Evolutionary conservation across 257 asterid species (phyloP).

Genomic region (Parsonsia alboflavescens): DNA sequence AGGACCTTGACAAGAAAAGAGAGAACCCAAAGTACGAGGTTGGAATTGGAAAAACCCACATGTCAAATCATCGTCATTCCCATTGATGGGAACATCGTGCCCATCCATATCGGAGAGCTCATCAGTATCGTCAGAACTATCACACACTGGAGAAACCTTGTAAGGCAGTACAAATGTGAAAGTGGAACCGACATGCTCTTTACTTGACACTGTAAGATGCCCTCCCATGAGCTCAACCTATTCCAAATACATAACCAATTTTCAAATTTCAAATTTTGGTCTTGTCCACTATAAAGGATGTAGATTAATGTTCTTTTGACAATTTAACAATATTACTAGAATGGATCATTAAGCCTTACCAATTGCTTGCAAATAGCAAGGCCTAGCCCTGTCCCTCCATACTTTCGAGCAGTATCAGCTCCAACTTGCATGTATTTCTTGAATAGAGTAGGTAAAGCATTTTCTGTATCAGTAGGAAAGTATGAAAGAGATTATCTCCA

Average conservation of each 20-base stretch:
- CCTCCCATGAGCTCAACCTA: conserved; percentile 99
- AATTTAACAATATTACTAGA: neutral
- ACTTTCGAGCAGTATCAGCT: conserved; percentile 85
- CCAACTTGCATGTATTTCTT: conserved; percentile 96
- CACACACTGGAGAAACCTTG: conserved; percentile 53
- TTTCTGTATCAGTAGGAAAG: conserved; percentile 38
- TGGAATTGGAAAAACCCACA: conserved; percentile 65
- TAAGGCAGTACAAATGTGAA: conserved; percentile 76
- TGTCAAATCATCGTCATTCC: conserved; percentile 52
- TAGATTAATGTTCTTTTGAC: neutral
- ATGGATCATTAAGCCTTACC: conserved; percentile 37
- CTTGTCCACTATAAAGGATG: neutral
- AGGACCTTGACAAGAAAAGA: conserved; percentile 49
- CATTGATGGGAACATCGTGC: conserved; percentile 39
- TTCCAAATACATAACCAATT: conserved; percentile 6
- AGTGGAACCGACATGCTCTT: conserved; percentile 68
- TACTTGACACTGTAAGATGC: conserved; percentile 63
- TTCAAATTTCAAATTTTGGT: neutral
- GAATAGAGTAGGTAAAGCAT: conserved; percentile 68
- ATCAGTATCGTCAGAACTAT: conserved; percentile 62
- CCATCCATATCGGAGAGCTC: conserved; percentile 52
- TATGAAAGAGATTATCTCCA: neutral
- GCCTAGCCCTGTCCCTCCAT: conserved; percentile 95
- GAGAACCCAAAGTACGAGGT: conserved; percentile 66
- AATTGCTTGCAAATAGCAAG: conserved; percentile 86